These are phyloP conservation scores for Actinomucor elegans DNA, from an alignment of 371 early-diverging fungal species.

Conservation along the genomic window DNA sequence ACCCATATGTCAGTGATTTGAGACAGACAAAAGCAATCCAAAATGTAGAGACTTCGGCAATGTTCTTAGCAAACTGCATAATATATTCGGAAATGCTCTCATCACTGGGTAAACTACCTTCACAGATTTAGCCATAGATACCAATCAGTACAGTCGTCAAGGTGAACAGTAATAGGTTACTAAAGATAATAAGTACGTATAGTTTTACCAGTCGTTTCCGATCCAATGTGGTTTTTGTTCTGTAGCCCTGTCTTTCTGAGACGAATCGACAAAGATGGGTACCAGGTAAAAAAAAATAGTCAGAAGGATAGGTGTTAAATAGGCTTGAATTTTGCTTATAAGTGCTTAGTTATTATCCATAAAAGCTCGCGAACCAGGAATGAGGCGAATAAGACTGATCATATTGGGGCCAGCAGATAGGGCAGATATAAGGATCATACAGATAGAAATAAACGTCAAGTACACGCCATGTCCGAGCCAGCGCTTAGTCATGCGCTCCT, in stretches of 20 bases:
- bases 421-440: conserved; percentile 68
- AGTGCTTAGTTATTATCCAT: conserved; percentile 51
- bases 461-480: conserved; percentile 60
- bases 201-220: conserved; percentile 75
- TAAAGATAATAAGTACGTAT: conserved; percentile 76
- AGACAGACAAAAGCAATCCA: conserved; percentile 76
- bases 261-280: conserved; percentile 68
- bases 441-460: conserved; percentile 62
- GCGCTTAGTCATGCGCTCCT: conserved; percentile 55
- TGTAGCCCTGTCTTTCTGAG: conserved; percentile 77
- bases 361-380: conserved; percentile 53
- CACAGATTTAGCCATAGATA: conserved; percentile 53
- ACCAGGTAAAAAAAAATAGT: conserved; percentile 69
- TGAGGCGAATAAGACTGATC: conserved; percentile 52
- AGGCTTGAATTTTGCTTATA: conserved; percentile 66
- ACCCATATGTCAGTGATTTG: conserved; percentile 60
- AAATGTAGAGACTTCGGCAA: conserved; percentile 53
- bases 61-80: conserved; percentile 40
- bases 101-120: conserved; percentile 39
- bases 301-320: conserved; percentile 71
- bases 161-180: conserved; percentile 69
- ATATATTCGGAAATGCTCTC: conserved; percentile 23
- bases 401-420: conserved; percentile 68
- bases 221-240: conserved; percentile 72
- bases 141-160: conserved; percentile 59